phyloP scores from a whole-genome alignment of 1,139 yeast species.

The Candida labiduridarum region DNA sequence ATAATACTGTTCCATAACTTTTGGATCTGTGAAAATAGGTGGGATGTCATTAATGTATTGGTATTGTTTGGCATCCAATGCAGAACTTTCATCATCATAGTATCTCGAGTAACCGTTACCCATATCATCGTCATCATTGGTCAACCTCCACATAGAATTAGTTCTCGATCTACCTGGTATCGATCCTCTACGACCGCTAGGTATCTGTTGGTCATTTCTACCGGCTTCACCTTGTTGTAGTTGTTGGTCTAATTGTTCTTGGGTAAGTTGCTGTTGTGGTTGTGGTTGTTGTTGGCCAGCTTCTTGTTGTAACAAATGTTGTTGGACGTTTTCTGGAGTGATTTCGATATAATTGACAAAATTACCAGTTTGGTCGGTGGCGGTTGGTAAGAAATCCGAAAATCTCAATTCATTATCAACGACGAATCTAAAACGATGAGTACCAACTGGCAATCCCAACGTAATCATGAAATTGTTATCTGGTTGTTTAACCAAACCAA shows the following conservation, averaged over 20 bases:
- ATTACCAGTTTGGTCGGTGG: conserved; percentile 55
- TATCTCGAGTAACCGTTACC: conserved; percentile 76
- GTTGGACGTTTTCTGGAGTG: conserved; percentile 42
- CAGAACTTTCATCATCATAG: conserved; percentile 34
- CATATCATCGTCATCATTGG: conserved; percentile 74
- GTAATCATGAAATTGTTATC: conserved; percentile 43
- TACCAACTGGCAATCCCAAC: conserved; percentile 49
- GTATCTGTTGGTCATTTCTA: conserved; percentile 7
- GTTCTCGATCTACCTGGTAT: conserved; percentile 28
- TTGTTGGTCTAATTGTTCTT: conserved; percentile 6
- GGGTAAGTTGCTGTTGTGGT: conserved; percentile 18
- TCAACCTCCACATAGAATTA: conserved; percentile 59
- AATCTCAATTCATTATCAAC: conserved; percentile 51
- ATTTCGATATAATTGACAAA: conserved; percentile 53
- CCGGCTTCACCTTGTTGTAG: conserved; percentile 13
- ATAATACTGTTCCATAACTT: conserved; percentile 62
- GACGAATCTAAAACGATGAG: conserved; percentile 51
- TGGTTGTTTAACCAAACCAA: conserved; percentile 52
- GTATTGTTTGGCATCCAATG: conserved; percentile 19
- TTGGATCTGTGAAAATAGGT: conserved; percentile 83
- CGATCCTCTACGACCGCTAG: conserved; percentile 26
- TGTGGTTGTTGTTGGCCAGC: conserved; percentile 12
- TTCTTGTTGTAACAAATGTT: conserved; percentile 27
- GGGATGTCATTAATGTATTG: conserved; percentile 77
- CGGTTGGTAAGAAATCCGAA: conserved; percentile 50